Base-by-base conservation (phyloP, 192 early-diverging fungal species). In the Podila horticola region DNA sequence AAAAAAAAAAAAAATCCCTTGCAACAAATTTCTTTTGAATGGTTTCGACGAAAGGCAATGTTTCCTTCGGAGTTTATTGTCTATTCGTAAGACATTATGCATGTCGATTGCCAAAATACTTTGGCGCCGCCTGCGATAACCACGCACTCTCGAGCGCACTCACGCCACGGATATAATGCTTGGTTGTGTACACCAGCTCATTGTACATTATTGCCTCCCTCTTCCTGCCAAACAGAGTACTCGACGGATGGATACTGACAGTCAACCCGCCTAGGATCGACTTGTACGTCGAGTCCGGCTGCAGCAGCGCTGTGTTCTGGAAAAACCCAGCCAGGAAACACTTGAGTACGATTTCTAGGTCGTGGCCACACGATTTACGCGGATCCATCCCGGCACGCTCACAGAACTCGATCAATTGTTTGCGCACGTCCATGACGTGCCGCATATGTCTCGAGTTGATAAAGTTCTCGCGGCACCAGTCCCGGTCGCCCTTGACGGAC, bases 391-490 rank as follows among this genome's bases (percentile, higher is more conserved):
- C 88, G 19, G 90, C 74, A 20, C 93, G 86, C n/a, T 84, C 72
- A 79, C 94, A 94, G 49, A 97, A 93, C 19, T 90, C 88, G 58
- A 88, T 86, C 22, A 98, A 88, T 82, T 99, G 98, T 58, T 92
- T 91, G 29, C 93, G 90, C 19, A 98, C 94, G 74, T 97, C 94
- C 83, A 94, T 72, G 5, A 94, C 94, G 74, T 96, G 92, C 58
- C 93, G 92, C 84, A 98, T 88, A 65, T 94, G 92, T 31, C 98
- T 84, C 9, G 83, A 86, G 75, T 95, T 97, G 60, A 99, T 90
- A 86, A 95, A 99, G 76, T 99, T 93, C 57, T 96, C 92, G 36
- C 86, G 76, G 82, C 97, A 99, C 98, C 98, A 99, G 28, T 88
- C 88, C 4, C 82, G 68, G 67, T 97, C 93, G 15, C 94, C 95